These are phyloP conservation scores for Grifola frondosa DNA, from an alignment of 1,284 basidiomycete genomes.

Conservation along the genomic window DNA sequence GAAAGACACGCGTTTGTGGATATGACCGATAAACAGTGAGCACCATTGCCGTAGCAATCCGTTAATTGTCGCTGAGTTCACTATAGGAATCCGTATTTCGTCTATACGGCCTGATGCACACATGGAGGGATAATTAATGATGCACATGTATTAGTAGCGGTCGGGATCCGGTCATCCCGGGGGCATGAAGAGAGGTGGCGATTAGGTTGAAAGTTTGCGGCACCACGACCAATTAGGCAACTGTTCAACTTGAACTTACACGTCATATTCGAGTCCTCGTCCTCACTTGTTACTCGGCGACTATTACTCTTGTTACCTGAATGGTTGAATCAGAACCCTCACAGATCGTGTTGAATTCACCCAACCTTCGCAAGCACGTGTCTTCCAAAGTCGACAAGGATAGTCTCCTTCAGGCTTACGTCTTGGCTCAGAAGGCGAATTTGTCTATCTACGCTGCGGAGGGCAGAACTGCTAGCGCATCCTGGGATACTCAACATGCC, in stretches of 20 bases:
- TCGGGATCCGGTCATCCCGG: too few species aligned
- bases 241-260: too few species aligned
- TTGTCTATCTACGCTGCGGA: constrained; percentile 45
- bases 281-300: too few species aligned
- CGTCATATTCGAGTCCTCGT: too few species aligned
- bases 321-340: neutral
- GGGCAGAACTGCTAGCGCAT: constrained; percentile 32
- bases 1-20: constrained; percentile 63
- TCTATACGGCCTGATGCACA: constrained; percentile 42
- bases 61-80: neutral
- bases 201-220: constrained; percentile 12
- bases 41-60: neutral
- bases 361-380: constrained; percentile 16
- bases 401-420: constrained; percentile 44
- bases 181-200: neutral
- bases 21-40: constrained; percentile 50
- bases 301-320: too few species aligned
- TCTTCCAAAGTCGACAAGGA: constrained; percentile 39
- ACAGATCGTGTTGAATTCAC: constrained; percentile 4
- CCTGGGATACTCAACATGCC: constrained; percentile 34
- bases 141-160: neutral
- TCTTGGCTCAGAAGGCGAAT: constrained; percentile 49
- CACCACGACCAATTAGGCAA: constrained; percentile 1
- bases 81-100: constrained; percentile 40
- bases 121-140: neutral